A percentile compares a stretch with the other conserved stretches of the same genome.
These are phyloP conservation scores for Glebionis coronaria DNA, from an alignment of 129 eudicot species.

Conservation along the genomic window DNA sequence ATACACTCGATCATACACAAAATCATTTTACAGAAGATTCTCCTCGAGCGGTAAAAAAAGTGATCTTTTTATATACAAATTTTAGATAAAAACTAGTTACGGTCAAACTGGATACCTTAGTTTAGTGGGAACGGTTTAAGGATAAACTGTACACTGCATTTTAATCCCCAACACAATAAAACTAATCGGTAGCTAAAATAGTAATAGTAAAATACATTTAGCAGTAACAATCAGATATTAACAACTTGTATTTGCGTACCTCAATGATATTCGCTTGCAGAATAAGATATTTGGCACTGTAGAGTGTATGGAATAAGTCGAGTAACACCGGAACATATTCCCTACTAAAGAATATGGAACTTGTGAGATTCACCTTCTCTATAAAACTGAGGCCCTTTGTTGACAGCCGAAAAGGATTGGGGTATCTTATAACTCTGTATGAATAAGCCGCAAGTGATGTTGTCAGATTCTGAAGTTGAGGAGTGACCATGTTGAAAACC, in stretches of 20 bases:
- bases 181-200: too few relatives aligned
- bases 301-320: background rate
- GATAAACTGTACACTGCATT: background rate
- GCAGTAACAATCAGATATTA: too few relatives aligned
- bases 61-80: too few relatives aligned
- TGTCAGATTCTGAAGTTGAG: slow-evolving; percentile 20
- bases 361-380: slow-evolving; percentile 13
- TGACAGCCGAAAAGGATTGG: background rate
- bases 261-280: slow-evolving; percentile 6
- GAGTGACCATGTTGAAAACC: slow-evolving; percentile 8
- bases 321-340: background rate
- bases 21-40: too few relatives aligned
- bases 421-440: too few relatives aligned
- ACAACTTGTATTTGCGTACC: slow-evolving; percentile 8
- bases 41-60: too few relatives aligned
- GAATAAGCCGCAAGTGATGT: background rate
- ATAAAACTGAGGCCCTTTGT: background rate
- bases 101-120: too few relatives aligned
- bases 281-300: slow-evolving; percentile 4
- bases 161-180: background rate
- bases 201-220: too few relatives aligned
- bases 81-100: too few relatives aligned
- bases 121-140: background rate
- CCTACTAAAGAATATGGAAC: too few relatives aligned
- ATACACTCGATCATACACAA: too few relatives aligned